A percentile compares a stretch with the other conserved stretches of the same genome.
Conservation (phyloP, 208 protist genomes). For the Leptomonas pyrrhocoris region DNA sequence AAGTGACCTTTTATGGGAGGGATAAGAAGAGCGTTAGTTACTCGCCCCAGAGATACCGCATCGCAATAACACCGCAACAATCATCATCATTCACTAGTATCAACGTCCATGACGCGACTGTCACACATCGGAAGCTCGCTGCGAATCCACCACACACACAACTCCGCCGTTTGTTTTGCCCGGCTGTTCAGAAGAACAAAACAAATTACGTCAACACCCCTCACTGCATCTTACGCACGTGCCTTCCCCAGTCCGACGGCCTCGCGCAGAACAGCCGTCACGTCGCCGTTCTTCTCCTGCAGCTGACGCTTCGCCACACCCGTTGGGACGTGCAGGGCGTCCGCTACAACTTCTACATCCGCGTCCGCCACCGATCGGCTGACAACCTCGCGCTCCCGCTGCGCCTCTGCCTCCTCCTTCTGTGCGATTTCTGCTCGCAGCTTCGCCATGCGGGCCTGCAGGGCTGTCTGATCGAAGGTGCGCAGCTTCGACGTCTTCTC, state of each 20-base stretch:
- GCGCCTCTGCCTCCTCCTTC: constrained; percentile 63
- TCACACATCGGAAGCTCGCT: too few relatives aligned
- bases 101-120: too few relatives aligned
- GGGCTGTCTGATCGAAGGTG: constrained; percentile 71
- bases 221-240: constrained; percentile 22
- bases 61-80: too few relatives aligned
- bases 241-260: constrained; percentile 66
- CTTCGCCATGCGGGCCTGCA: constrained; percentile 73
- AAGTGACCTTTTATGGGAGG: too few relatives aligned
- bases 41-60: too few relatives aligned
- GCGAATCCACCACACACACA: too few relatives aligned
- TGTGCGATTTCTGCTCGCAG: constrained; percentile 62
- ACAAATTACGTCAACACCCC: not conserved
- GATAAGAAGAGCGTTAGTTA: too few relatives aligned
- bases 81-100: too few relatives aligned
- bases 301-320: constrained; percentile 48
- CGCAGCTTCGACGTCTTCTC: constrained; percentile 77
- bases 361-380: constrained; percentile 43
- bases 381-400: constrained; percentile 54
- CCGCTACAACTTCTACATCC: constrained; percentile 58
- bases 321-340: constrained; percentile 39
- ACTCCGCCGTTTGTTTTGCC: too few relatives aligned
- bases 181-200: too few relatives aligned
- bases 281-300: constrained; percentile 65
- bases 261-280: constrained; percentile 63